Evolutionary conservation across 768 basidiomycete species (phyloP), one percentile per base, ranked within the genome.

Genomic region (Kwoniella sp.): DNA sequence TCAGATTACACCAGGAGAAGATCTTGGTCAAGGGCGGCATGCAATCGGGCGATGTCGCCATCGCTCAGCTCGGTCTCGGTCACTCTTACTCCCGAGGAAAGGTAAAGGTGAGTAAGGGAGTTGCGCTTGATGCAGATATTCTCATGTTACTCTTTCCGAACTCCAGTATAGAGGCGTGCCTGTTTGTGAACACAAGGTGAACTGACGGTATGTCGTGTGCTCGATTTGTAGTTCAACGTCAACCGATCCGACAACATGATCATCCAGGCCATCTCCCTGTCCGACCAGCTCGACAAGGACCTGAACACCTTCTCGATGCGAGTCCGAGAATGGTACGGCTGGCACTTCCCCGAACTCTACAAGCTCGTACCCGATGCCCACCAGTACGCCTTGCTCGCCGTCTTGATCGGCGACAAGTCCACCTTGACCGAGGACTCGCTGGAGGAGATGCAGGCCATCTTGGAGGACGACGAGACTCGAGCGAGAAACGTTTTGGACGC

Each of bases 261-360:
- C 83, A 98, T 98, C 73, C 95, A 97, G 82, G 95, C 95, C 65
- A 97, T 98, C 79, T 91, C 94, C 4, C 88, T 97, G 63, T 90
- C 96, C 74, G 95, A 98, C 83, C 94, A 97, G 77, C 89, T 97
- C 76, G 95, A 98, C 86, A 98, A 97, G 85, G 95, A 98, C 81
- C 93, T 97, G 82, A 98, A 98, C 84, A 87, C 94, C 30, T 97
- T 98, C 81, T 90, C 93, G 22, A 98, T 98, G 95, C 91, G 95
- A 34, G 88, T 96, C 56, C 86, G 95, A 74, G 95, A 98, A 81
- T 98, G 95, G 95, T 98, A 98, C 81, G 95, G 95, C 7, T 97
- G 94, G 84, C 95, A 97, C 81, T 98, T 96, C 85, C 95, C 95
- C 41, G 95, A 98, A 82, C 90, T 97, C 72, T 86, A 95, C 83